Base-by-base conservation (phyloP, 129 eudicot genomes). In the Saposhnikovia divaricata region DNA sequence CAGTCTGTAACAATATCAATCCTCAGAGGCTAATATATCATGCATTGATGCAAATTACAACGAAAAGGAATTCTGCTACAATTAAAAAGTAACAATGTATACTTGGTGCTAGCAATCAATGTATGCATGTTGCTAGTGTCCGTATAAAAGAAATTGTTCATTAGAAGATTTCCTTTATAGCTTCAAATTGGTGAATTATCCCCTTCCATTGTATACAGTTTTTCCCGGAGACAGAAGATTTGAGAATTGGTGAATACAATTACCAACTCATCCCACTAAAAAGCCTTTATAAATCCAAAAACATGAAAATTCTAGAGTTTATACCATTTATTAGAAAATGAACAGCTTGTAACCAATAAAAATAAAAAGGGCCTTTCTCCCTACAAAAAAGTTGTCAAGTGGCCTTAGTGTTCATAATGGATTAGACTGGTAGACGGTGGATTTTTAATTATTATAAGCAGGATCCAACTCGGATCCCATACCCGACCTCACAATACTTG, bases 1-100 rank as follows among this genome's bases (percentile, higher is more conserved):
- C 92, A 0, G 98, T 89, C 97, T 94, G 87, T 79, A 84, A 80
- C 46, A 72, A 77, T 14, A 77, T 66, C 61, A 72, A 83, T 39
- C 45, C 27, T 40, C 43, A 69, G 44, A 34, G 43, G 43, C 43
- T 37, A 68, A 31, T 68, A 15, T 25, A 18, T 69, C 19, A 72
- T 46, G 80, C 38, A 44, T 11, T 44, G 1, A 44, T 74, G 77
- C 19, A 3, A 25, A 27, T 44, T 3, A 4, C 4, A n/a, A n/a
- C 37, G 23, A 61, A 6, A 44, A 18, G n/a, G 4, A 74, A 74
- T 34, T n/a, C 9, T 43, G 14, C 53, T 43, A 13, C 15, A 61
- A 61, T 3, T 9, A 44, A 73, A 74, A n/a, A 5, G 47, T 21
- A 34, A 34, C 74, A 73, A 23, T 21, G 8, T 28, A 73, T 10